Evolutionary conservation across 257 asterid genomes (phyloP).

Genomic region (Solanum arcanum): DNA sequence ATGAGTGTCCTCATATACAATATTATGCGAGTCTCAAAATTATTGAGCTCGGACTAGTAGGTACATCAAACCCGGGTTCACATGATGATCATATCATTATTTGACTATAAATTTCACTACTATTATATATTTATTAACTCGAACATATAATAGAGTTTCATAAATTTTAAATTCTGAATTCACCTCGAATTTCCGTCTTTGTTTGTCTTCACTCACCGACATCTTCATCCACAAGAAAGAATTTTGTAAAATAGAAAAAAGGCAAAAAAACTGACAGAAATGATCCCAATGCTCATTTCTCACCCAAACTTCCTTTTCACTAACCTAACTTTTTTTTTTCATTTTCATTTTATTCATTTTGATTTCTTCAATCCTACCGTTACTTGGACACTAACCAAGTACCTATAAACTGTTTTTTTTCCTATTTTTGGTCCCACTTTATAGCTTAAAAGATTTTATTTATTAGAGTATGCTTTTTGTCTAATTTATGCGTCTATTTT

Average conservation of each 20-base stretch:
- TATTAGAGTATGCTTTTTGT: neutral
- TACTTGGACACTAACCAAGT: conserved; percentile 26
- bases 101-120: neutral
- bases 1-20: fast-evolving
- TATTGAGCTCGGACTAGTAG: neutral
- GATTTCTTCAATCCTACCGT: conserved; percentile 28
- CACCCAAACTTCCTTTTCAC: conserved; percentile 23
- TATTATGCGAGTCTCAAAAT: neutral
- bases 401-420: neutral
- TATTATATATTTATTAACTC: neutral
- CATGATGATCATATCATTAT: neutral
- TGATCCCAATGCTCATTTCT: conserved; percentile 12
- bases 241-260: neutral
- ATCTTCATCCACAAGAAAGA: conserved; percentile 39
- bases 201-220: conserved; percentile 4
- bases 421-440: conserved; percentile 14
- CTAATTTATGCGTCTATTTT: neutral
- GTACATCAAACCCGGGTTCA: neutral
- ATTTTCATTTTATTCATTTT: neutral
- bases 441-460: conserved; percentile 14
- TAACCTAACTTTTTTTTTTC: conserved; percentile 22
- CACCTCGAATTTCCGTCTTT: neutral
- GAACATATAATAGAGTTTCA: neutral
- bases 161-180: neutral
- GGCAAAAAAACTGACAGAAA: conserved; percentile 7